Base-by-base conservation (phyloP, 2,329 filamentous ascomycete genomes). In the Calonectria ilicicola region DNA sequence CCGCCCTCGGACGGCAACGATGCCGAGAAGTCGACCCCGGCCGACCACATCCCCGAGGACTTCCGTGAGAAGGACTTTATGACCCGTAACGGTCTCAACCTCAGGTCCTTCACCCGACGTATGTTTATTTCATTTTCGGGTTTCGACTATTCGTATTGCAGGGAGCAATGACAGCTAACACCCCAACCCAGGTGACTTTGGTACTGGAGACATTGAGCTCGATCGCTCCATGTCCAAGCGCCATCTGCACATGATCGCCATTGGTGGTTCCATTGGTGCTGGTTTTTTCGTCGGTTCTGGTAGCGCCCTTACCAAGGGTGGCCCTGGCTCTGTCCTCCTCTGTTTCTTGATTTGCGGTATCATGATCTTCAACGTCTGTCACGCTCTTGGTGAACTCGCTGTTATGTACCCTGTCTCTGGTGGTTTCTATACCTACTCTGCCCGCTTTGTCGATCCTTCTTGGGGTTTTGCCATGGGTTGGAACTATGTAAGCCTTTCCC, bases 281-380 rank as follows among this genome's bases (percentile, higher is more conserved):
- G 90, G 90, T 84, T 90, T 91, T 85, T 91, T 91, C 81, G 90
- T 91, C 79, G 89, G 90, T 77, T 90, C 89, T 42, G 90, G 90
- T 76, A 80, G 83, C 76, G 89, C 90, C 58, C 82, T 91, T n/a
- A 79, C 79, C 74, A 86, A 83, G 70, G 90, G 89, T 83, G 87
- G 87, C 6, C 87, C 87, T 32, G 86, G 79, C 5, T 83, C 84
- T 27, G 76, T 88, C 26, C 78, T 89, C 44, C 83, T 89, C 70
- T 87, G 87, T 79, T 91, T 91, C 81, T 72, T 84, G 51, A 88
- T 91, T 73, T 87, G 90, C 74, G 90, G 90, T 82, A 71, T 89
- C 77, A 91, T 91, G 89, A 88, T 92, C 83, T 89, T 91, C 81
- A 89, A 90, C 83, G 89, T 89, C 69, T 87, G 91, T 73, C 89